Conservation (phyloP, 352 stramenopile genomes). For the Pythium sukuiense region DNA sequence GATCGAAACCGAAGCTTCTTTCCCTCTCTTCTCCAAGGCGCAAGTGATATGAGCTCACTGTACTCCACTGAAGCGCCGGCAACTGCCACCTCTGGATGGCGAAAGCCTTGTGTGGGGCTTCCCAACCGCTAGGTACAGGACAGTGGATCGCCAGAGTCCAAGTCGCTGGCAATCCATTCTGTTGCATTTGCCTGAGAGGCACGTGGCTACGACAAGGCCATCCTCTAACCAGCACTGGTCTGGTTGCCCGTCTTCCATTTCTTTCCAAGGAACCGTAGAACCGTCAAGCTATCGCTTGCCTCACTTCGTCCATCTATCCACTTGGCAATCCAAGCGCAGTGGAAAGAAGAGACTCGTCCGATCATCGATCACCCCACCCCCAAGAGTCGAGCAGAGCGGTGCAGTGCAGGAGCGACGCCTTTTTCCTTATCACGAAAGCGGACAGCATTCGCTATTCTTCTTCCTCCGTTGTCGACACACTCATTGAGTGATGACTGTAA, state of each 20-base stretch:
- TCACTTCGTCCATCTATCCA: background rate
- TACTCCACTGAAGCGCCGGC: background rate
- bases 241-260: background rate
- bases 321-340: background rate
- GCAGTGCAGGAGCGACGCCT: background rate
- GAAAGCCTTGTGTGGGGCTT: background rate
- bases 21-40: background rate
- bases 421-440: slow-evolving; percentile 4
- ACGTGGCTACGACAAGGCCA: background rate
- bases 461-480: slow-evolving; percentile 3
- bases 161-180: background rate
- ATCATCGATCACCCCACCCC: too few relatives aligned
- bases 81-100: slow-evolving; percentile 5
- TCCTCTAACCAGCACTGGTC: background rate
- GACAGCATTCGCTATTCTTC: slow-evolving; percentile 7
- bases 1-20: slow-evolving; percentile 1
- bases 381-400: slow-evolving; percentile 6
- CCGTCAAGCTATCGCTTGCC: background rate
- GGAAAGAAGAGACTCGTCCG: background rate
- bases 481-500: slow-evolving; percentile 12
- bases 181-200: background rate
- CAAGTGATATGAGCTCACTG: background rate
- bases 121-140: background rate
- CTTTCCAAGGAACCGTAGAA: slow-evolving; percentile 5
- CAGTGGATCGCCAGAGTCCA: too few relatives aligned